Conservation (phyloP, 2,329 filamentous ascomycete species). For the Fusarium solani-melongenae region DNA sequence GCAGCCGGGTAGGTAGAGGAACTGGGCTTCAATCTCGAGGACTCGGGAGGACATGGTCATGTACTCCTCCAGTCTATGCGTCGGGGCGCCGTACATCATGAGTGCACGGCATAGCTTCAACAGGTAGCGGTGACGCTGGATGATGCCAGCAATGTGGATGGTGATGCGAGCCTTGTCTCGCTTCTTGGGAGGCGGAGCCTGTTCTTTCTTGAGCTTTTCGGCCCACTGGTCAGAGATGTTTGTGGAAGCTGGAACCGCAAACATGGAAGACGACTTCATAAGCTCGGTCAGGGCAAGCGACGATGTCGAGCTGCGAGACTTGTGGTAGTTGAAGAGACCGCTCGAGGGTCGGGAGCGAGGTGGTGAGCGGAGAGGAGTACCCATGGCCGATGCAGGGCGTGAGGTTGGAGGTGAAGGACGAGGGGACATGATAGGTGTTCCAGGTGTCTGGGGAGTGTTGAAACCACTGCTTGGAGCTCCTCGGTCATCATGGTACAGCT, state of each 20-base stretch:
- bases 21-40: conserved; percentile 88
- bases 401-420: conserved; percentile 54
- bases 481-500: conserved; percentile 69
- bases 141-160: conserved; percentile 72
- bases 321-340: conserved; percentile 55
- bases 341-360: conserved; percentile 49
- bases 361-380: conserved; percentile 46
- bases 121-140: conserved; percentile 84
- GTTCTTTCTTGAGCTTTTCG: conserved; percentile 56
- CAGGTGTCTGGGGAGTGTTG: conserved; percentile 54
- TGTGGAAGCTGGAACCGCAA: conserved; percentile 60
- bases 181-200: conserved; percentile 50
- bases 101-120: conserved; percentile 85
- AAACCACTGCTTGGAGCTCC: conserved; percentile 51
- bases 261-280: conserved; percentile 65
- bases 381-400: conserved; percentile 52
- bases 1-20: conserved; percentile 88
- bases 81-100: conserved; percentile 92
- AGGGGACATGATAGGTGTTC: conserved; percentile 56
- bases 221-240: conserved; percentile 57
- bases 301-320: conserved; percentile 55
- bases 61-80: conserved; percentile 91
- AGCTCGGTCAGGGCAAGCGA: conserved; percentile 62
- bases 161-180: conserved; percentile 59
- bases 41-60: conserved; percentile 91